Evolutionary conservation across 345 rosid species (phyloP).

Genomic region (Moringa oleifera): DNA sequence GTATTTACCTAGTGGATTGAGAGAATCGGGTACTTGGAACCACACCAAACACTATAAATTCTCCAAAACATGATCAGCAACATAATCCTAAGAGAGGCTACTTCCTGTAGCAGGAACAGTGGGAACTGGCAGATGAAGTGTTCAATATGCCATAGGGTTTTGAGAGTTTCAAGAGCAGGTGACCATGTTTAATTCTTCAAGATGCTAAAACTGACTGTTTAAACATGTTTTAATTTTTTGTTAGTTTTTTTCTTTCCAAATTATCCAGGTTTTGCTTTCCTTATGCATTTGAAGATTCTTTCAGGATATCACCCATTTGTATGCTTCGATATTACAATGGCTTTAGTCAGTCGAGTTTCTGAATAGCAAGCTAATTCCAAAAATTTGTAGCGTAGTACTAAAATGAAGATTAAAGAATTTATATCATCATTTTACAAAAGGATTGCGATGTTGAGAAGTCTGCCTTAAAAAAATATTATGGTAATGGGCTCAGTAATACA

Average conservation of each 20-base stretch:
- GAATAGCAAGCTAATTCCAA: too few species aligned
- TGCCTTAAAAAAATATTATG: too few species aligned
- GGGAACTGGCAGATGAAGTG: constrained; percentile 2
- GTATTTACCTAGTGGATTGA: not conserved
- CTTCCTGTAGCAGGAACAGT: not conserved
- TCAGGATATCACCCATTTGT: too few species aligned
- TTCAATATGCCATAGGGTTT: constrained; percentile 5
- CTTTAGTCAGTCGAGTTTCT: too few species aligned
- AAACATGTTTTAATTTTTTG: not conserved
- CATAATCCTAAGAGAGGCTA: constrained; percentile 3
- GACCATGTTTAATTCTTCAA: constrained; percentile 6
- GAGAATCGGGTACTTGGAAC: not conserved
- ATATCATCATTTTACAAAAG: too few species aligned
- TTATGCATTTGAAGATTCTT: too few species aligned
- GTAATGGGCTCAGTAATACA: too few species aligned
- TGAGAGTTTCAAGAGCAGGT: not conserved
- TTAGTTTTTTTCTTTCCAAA: not conserved
- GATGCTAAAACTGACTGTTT: constrained; percentile 5
- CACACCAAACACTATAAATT: too few species aligned
- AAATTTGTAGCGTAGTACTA: too few species aligned
- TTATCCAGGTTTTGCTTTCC: not conserved
- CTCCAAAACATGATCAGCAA: not conserved
- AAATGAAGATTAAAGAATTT: too few species aligned
- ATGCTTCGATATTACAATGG: too few species aligned
- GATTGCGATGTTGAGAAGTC: too few species aligned